Base-by-base conservation (phyloP, 2,329 filamentous ascomycete genomes). In the Cercospora canescens region DNA sequence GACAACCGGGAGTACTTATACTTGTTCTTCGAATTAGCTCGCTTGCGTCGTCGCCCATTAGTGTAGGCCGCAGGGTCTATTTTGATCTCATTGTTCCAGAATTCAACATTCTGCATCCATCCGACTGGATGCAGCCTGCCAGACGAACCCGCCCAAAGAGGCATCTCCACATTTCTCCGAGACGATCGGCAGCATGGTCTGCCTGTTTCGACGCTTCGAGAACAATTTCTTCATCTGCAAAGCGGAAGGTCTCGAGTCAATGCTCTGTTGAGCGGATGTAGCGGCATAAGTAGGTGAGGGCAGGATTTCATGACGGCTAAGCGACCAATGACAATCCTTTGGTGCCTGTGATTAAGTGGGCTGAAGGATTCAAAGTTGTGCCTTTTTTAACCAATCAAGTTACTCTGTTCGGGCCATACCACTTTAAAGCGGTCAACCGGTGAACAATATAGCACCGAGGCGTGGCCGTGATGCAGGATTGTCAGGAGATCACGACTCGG, bases 111-210 rank as follows among this genome's bases (percentile, higher is more conserved):
- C 21, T 58, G 39, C 35, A 54, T 2, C 32, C 18, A 28, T 37
- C 58, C 52, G 60, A 65, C 58, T 66, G 63, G 66, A 68, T 63
- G 68, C 61, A 66, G 66, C 68, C 63, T 68, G 57, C 52, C 48
- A 67, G 50, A 32, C 11, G 60, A 54, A 66, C 32, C 35, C n/a
- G 56, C 35, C 24, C 39, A 30, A 55, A 24, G 39, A 34, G 52
- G 52, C 16, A 21, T 54, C 16, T 60, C 37, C 61, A 35, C 58
- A 34, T 35, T 37, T 60, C 35, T 59, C 52, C 34, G 56, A 56
- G 30, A 28, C 57, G 66, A 70, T 70, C 66, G 48, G 60, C 66
- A 65, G 55, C 64, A 68, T 61, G 68, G 63, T 52, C 30, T 66
- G 65, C 63, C 67, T 66, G 57, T 66, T 67, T 45, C 30, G 63